A percentile compares a stretch with the other conserved stretches of the same genome.
phyloP scores from a whole-genome alignment of 2,329 filamentous ascomycete species.

The Aspergillus candidus region DNA sequence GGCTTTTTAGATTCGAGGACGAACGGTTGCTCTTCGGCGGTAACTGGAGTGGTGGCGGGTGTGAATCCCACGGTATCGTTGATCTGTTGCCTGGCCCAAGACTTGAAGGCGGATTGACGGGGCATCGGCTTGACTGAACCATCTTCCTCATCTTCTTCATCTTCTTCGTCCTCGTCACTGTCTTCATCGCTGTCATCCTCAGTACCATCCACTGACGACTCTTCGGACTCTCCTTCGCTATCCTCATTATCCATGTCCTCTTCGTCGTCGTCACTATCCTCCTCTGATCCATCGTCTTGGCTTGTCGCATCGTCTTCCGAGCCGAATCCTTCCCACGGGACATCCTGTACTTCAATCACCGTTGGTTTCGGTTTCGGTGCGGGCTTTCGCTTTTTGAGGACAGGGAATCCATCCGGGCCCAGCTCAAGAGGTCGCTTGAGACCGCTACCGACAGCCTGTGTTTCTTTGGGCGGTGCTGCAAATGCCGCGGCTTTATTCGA shows the following conservation, averaged over 20 bases:
- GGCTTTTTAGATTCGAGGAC: constrained; percentile 23
- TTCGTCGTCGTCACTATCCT: constrained; percentile 15
- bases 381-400: constrained; percentile 77
- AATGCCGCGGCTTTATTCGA: constrained; percentile 41
- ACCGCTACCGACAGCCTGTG: constrained; percentile 56
- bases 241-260: constrained; percentile 24
- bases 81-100: constrained; percentile 81
- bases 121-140: constrained; percentile 20
- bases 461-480: constrained; percentile 32
- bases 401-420: constrained; percentile 70
- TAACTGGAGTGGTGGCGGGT: constrained; percentile 38
- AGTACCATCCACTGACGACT: constrained; percentile 12
- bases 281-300: constrained; percentile 17
- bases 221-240: constrained; percentile 20
- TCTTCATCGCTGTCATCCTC: constrained; percentile 14
- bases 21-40: constrained; percentile 28
- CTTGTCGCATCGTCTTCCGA: constrained; percentile 32
- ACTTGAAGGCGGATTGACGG: constrained; percentile 70
- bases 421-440: constrained; percentile 80
- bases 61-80: constrained; percentile 73
- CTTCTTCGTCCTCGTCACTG: constrained; percentile 27
- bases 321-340: constrained; percentile 43
- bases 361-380: constrained; percentile 46
- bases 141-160: constrained; percentile 25
- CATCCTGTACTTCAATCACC: constrained; percentile 29